Evolutionary conservation across 75 land plant species (phyloP).

Genomic region (Sequoiadendron giganteum): DNA sequence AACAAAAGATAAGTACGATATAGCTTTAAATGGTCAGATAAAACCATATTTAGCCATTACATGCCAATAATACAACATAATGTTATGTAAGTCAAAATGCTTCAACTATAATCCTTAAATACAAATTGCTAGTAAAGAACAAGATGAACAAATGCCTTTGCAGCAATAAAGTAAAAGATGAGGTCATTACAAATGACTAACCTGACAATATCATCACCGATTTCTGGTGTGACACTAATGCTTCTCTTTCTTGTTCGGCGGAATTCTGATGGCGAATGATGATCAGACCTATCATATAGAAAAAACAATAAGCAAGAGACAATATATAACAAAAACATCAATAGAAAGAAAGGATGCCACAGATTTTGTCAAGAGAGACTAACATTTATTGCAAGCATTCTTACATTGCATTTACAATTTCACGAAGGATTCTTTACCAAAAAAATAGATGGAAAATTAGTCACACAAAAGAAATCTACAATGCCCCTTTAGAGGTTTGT

Average conservation of each 20-base stretch:
- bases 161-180: not conserved
- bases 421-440: not conserved
- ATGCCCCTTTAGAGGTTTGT: not conserved
- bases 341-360: not conserved
- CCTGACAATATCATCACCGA: constrained; percentile 94
- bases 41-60: not conserved
- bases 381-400: not conserved
- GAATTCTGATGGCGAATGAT: constrained; percentile 47
- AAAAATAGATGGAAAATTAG: not conserved
- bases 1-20: not conserved
- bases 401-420: not conserved
- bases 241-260: constrained; percentile 72
- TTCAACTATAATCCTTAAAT: not conserved
- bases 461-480: not conserved
- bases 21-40: not conserved
- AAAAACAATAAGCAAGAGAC: not conserved
- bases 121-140: not conserved
- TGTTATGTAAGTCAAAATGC: not conserved
- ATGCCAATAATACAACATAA: not conserved
- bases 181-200: constrained; percentile 13
- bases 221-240: constrained; percentile 81
- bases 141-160: not conserved
- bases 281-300: constrained; percentile 47
- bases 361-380: not conserved
- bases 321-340: not conserved